These are phyloP conservation scores for Monosporascus sp. DNA, from an alignment of 2,329 filamentous ascomycete genomes.

Conservation along the genomic window DNA sequence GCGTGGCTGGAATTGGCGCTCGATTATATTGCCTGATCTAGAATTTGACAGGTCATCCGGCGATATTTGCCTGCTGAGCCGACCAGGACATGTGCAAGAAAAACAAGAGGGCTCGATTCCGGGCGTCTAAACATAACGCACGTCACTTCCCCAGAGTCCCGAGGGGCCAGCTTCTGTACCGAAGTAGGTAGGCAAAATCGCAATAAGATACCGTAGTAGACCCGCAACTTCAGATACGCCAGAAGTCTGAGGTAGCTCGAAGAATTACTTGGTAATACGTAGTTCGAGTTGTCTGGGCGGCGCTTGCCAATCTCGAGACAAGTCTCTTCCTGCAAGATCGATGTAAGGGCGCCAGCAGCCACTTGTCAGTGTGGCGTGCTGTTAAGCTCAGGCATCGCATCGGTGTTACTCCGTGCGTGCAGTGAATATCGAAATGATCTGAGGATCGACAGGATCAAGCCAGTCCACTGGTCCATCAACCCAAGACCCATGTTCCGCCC, in stretches of 20 bases:
- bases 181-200: not conserved
- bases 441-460: not conserved
- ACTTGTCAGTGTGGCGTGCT: too few relatives aligned
- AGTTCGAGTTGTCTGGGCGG: not conserved
- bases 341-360: not conserved
- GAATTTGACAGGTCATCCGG: not conserved
- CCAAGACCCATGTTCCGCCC: not conserved
- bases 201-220: not conserved
- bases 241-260: too few relatives aligned
- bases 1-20: not conserved
- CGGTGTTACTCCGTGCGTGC: not conserved
- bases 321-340: not conserved
- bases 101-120: not conserved
- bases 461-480: not conserved
- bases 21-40: not conserved
- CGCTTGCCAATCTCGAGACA: not conserved
- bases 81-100: not conserved
- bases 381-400: not conserved
- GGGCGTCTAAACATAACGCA: not conserved
- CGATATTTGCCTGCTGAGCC: not conserved
- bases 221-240: too few relatives aligned
- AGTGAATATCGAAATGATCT: not conserved
- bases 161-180: not conserved
- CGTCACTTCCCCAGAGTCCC: not conserved
- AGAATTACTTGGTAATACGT: not conserved